Evolutionary conservation across 208 protist species (phyloP).

Genomic region (Strigomonas culicis): DNA sequence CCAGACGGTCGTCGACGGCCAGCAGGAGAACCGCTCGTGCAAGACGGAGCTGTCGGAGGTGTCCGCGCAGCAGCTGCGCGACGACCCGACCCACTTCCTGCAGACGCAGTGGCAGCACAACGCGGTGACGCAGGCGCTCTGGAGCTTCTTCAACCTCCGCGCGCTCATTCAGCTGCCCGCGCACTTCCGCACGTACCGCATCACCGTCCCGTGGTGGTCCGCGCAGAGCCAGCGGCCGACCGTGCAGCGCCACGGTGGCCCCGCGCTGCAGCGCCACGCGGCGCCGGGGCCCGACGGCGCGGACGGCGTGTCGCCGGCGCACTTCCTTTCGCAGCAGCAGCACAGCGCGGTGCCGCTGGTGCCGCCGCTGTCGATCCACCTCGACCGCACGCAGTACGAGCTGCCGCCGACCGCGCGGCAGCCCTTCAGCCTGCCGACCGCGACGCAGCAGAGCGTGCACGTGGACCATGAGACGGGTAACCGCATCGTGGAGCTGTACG

Average conservation of each 20-base stretch:
- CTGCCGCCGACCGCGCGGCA: constrained; percentile 16
- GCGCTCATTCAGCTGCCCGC: constrained; percentile 34
- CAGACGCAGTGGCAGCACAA: constrained; percentile 33
- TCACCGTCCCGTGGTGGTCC: constrained; percentile 51
- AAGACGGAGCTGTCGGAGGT: constrained; percentile 39
- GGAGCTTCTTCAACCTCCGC: constrained; percentile 42
- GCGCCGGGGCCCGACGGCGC: not conserved
- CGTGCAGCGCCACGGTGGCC: constrained; percentile 14
- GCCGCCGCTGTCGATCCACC: constrained; percentile 38
- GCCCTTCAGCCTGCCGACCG: constrained; percentile 15
- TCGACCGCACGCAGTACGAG: constrained; percentile 54
- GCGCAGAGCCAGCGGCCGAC: constrained; percentile 30
- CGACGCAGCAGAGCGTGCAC: not conserved
- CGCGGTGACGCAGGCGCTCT: constrained; percentile 45
- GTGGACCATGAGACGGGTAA: constrained; percentile 14
- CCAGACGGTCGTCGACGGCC: constrained; percentile 30
- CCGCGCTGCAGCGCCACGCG: not conserved
- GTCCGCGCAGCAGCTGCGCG: constrained; percentile 41
- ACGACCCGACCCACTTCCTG: constrained; percentile 52
- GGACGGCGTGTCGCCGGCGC: constrained; percentile 15
- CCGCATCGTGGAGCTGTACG: constrained; percentile 38
- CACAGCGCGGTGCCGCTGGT: not conserved
- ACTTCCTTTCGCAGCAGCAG: constrained; percentile 19
- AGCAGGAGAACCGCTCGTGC: constrained; percentile 34
- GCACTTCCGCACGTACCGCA: constrained; percentile 49